These are phyloP conservation scores for Aspergillus transmontanensis DNA, from an alignment of 2,329 filamentous ascomycete genomes.

Conservation along the genomic window DNA sequence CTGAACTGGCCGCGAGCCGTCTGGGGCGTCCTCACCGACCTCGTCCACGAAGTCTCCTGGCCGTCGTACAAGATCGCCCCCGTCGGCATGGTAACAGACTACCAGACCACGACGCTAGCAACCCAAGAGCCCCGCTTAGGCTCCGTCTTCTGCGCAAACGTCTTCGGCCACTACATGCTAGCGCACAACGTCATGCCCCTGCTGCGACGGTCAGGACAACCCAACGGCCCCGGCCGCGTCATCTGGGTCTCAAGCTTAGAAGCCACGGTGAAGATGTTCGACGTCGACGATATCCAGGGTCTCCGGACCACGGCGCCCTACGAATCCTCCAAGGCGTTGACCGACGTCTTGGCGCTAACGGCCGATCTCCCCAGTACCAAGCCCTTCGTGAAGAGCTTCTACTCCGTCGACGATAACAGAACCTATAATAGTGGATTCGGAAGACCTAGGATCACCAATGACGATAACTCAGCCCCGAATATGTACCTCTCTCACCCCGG, in stretches of 20 bases:
- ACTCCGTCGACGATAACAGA: constrained; percentile 42
- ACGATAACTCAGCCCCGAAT: constrained; percentile 49
- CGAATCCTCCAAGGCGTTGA: constrained; percentile 84
- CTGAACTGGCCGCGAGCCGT: constrained; percentile 68
- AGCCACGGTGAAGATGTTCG: constrained; percentile 60
- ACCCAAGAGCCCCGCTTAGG: constrained; percentile 65
- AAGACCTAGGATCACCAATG: constrained; percentile 2
- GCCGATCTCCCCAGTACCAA: constrained; percentile 65
- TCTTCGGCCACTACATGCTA: constrained; percentile 94
- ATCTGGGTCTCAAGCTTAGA: constrained; percentile 89
- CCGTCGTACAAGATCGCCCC: constrained; percentile 73
- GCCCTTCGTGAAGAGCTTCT: constrained; percentile 60
- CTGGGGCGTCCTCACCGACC: constrained; percentile 61
- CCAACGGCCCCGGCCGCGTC: constrained; percentile 59
- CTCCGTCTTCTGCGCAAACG: constrained; percentile 84
- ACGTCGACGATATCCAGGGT: constrained; percentile 74
- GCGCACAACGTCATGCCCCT: constrained; percentile 78
- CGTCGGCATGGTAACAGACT: constrained; percentile 56
- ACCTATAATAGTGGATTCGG: background rate
- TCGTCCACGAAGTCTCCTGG: constrained; percentile 71
- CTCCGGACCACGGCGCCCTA: constrained; percentile 68
- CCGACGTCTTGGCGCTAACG: constrained; percentile 79
- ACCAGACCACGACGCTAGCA: constrained; percentile 49
- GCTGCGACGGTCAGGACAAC: constrained; percentile 56
- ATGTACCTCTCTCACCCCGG: constrained; percentile 86